Conservation (phyloP, 1,284 basidiomycete species). For the Prillingera fragicola region DNA sequence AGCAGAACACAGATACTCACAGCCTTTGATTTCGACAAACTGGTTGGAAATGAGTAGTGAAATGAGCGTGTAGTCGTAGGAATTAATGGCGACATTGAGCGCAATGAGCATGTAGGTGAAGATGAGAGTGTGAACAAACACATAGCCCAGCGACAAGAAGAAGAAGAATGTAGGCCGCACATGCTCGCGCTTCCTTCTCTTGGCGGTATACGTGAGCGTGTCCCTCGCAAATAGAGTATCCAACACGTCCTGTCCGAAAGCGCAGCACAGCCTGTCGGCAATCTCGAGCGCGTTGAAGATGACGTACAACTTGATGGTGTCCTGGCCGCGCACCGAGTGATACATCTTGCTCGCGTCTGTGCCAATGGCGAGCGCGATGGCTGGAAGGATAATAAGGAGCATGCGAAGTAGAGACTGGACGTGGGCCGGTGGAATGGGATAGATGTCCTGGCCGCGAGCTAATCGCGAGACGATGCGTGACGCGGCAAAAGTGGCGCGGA, state of each 20-base stretch:
- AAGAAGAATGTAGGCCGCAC: slow-evolving; percentile 78
- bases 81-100: slow-evolving; percentile 96
- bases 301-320: slow-evolving; percentile 97
- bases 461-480: slow-evolving; percentile 53
- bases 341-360: slow-evolving; percentile 99
- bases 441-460: slow-evolving; percentile 10
- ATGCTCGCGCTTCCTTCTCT: slow-evolving; percentile 44
- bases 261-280: slow-evolving; percentile 87
- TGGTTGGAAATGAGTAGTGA: slow-evolving; percentile 96
- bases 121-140: slow-evolving; percentile 86
- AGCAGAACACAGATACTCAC: slow-evolving; percentile 38
- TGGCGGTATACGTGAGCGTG: slow-evolving; percentile 51
- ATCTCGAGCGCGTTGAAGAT: slow-evolving; percentile 99
- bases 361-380: slow-evolving; percentile 68
- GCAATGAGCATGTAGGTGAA: slow-evolving; percentile 95
- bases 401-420: slow-evolving; percentile 61
- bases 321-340: slow-evolving; percentile 96
- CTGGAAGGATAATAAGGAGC: slow-evolving; percentile 68
- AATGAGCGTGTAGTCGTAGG: slow-evolving; percentile 92
- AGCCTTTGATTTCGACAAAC: slow-evolving; percentile 99
- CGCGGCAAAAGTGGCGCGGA: slow-evolving; percentile 70
- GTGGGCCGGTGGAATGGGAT: slow-evolving; percentile 36
- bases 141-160: slow-evolving; percentile 73
- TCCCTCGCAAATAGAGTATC: slow-evolving; percentile 94
- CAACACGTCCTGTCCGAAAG: slow-evolving; percentile 94